Evolutionary conservation across 2,329 filamentous ascomycete species (phyloP).

Genomic region (Fusarium tricinctum): DNA sequence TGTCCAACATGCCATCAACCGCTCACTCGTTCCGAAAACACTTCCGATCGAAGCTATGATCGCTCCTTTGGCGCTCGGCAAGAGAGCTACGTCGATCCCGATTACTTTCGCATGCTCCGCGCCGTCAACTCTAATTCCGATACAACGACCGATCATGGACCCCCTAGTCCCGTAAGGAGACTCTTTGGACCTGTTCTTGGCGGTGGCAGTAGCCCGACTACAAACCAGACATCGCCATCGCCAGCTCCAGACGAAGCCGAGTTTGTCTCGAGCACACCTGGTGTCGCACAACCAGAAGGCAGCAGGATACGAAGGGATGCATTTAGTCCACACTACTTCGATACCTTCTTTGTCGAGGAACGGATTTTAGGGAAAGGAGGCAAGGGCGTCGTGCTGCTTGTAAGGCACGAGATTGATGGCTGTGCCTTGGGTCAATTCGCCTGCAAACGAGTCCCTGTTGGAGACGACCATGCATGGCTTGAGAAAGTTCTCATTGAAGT

Average conservation of each 20-base stretch:
- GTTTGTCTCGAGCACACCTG: constrained; percentile 68
- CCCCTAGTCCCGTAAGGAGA: constrained; percentile 68
- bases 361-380: constrained; percentile 88
- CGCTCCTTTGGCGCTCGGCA: constrained; percentile 55
- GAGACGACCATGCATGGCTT: constrained; percentile 94
- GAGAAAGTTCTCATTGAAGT: constrained; percentile 95
- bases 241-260: constrained; percentile 56
- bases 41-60: constrained; percentile 67
- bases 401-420: constrained; percentile 91
- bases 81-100: constrained; percentile 85
- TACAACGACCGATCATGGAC: constrained; percentile 61
- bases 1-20: constrained; percentile 94
- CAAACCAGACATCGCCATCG: constrained; percentile 33
- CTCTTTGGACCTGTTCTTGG: constrained; percentile 62
- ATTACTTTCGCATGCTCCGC: constrained; percentile 96
- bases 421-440: constrained; percentile 92
- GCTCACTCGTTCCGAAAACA: constrained; percentile 61
- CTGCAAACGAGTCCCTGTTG: constrained; percentile 96
- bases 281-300: constrained; percentile 61
- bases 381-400: constrained; percentile 94
- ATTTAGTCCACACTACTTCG: constrained; percentile 94
- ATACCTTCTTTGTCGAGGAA: constrained; percentile 92
- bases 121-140: constrained; percentile 59
- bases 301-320: constrained; percentile 87
- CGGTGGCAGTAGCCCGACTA: constrained; percentile 24